Conservation (phyloP, 352 stramenopile species). For the Pythium dissotocum region DNA sequence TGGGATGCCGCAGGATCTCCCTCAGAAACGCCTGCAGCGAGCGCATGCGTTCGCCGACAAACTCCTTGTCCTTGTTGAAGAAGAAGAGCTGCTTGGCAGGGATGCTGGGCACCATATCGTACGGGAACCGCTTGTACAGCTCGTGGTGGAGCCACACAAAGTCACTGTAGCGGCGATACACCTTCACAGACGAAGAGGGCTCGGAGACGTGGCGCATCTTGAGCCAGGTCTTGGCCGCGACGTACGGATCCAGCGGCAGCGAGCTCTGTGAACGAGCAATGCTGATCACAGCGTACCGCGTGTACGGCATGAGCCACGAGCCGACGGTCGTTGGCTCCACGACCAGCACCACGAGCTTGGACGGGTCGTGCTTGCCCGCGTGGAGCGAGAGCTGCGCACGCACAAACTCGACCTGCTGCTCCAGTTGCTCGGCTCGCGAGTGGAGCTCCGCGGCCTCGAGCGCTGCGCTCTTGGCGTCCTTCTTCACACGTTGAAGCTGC, state of each 20-base stretch:
- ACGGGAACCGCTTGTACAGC: conserved; percentile 66
- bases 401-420: conserved; percentile 79
- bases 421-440: conserved; percentile 63
- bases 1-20: conserved; percentile 65
- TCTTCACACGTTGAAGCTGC: conserved; percentile 70
- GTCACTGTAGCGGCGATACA: conserved; percentile 86
- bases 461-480: conserved; percentile 65
- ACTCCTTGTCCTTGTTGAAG: conserved; percentile 86
- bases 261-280: conserved; percentile 54
- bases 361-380: conserved; percentile 69
- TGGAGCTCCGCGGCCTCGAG: conserved; percentile 69
- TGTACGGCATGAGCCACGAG: conserved; percentile 84
- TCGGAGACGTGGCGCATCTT: conserved; percentile 69
- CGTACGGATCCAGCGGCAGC: conserved; percentile 55
- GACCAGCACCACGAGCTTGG: conserved; percentile 80
- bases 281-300: conserved; percentile 80
- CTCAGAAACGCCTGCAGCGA: conserved; percentile 78
- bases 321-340: conserved; percentile 79
- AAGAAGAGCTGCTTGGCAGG: conserved; percentile 83
- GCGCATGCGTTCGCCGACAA: conserved; percentile 84
- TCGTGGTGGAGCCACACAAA: conserved; percentile 84
- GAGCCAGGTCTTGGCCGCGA: conserved; percentile 79
- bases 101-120: conserved; percentile 72
- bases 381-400: conserved; percentile 77
- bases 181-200: conserved; percentile 72